Evolutionary conservation across 345 rosid species (phyloP), one percentile per base, ranked within the genome.

Genomic region (Xanthoceras sorbifolium): DNA sequence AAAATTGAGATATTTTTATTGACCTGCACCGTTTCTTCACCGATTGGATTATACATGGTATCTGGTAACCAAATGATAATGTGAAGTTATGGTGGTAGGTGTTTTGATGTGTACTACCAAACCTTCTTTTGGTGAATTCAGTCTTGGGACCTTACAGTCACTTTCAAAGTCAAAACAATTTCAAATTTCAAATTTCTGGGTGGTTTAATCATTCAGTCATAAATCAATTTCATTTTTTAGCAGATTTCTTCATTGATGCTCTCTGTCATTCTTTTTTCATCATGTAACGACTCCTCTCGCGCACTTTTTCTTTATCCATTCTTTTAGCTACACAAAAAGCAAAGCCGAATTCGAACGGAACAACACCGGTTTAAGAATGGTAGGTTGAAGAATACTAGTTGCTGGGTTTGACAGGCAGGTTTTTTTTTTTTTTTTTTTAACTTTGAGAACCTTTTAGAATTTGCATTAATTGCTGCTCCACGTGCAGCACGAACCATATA

Each of bases 351-450:
- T 74, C 20, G 6, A 14, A 50, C 9, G 32, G 71, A 74, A 23
- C 2, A 4, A 59, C 2, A 31, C 28, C 3, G 32, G 11, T 8
- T 18, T 5, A 28, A 32, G 77, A 75, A 65, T 4, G 61, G 64
- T 64, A 65, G 38, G 31, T 64, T 22, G n/a, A 74, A 63, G 77
- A 48, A 44, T 62, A 74, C 31, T 50, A 8, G 63, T 15, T 5
- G 63, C 48, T 48, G 71, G 77, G 50, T 64, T 74, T 64, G 63
- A 64, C 71, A 25, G 70, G 32, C 23, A 48, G 71, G 31, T 38
- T 8, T 8, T 38, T 38, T 8, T 38, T 38, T 38, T 8, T 38
- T 38, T 64, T 44, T 44, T 25, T 38, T 0, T 1, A 23, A 25
- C 18, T 28, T 34, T 8, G 2, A 22, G 67, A 57, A 60, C 34